phyloP scores from a whole-genome alignment of 305 asterid genomes.

The Fraxinus ornus region DNA sequence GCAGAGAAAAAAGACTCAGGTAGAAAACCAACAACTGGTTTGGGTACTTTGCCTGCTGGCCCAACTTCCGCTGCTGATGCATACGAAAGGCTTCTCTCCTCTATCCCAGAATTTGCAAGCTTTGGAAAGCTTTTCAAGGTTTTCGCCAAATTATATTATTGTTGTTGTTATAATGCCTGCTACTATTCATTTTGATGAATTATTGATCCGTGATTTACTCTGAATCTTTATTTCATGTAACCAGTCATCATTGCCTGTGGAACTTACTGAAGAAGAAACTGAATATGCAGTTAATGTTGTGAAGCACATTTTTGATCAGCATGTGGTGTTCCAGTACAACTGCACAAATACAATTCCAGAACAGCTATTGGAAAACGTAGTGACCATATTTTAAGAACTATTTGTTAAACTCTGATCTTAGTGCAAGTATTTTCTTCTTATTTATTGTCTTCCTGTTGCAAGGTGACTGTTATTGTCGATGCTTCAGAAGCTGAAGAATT shows the following conservation, averaged over 20 bases:
- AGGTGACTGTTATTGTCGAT: constrained; percentile 87
- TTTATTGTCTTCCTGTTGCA: constrained; percentile 30
- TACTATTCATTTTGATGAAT: constrained; percentile 11
- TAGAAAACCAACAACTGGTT: constrained; percentile 66
- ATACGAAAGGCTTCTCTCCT: constrained; percentile 68
- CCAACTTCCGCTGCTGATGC: constrained; percentile 69
- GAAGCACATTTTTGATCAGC: constrained; percentile 72
- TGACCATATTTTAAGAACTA: constrained; percentile 4
- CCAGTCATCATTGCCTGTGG: constrained; percentile 89
- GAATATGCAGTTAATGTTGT: constrained; percentile 83
- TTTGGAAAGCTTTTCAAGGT: constrained; percentile 96
- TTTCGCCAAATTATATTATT: constrained; percentile 13
- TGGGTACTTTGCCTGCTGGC: constrained; percentile 69
- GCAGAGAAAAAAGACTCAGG: constrained; percentile 86
- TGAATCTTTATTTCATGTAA: constrained; percentile 20
- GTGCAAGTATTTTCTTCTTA: constrained; percentile 23
- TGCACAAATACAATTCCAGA: constrained; percentile 91
- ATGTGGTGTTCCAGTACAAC: constrained; percentile 88
- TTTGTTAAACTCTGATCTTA: constrained; percentile 5
- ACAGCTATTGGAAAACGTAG: constrained; percentile 83
- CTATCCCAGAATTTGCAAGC: constrained; percentile 72
- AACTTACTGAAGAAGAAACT: constrained; percentile 96
- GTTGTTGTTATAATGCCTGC: background rate
- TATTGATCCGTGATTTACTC: constrained; percentile 24
- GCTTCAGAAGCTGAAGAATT: constrained; percentile 91